phyloP scores from a whole-genome alignment of 2,329 filamentous ascomycete genomes.

The Penicillium brasilianum region DNA sequence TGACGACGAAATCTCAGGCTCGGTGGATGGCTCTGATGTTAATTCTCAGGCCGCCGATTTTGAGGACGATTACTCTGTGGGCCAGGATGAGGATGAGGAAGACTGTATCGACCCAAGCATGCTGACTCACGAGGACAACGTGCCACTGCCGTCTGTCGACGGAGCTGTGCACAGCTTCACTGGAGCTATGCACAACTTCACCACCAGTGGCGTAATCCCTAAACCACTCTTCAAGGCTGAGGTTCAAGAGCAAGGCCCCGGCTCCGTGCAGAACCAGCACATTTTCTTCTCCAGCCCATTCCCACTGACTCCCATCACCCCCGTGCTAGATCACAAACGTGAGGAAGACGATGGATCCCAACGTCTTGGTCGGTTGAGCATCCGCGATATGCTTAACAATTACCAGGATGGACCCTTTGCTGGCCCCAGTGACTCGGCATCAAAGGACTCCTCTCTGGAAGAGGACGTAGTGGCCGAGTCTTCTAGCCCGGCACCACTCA shows the following conservation, averaged over 20 bases:
- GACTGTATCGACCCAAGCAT: constrained; percentile 12
- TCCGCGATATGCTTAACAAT: constrained; percentile 16
- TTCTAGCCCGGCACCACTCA: constrained; percentile 19
- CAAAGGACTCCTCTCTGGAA: not conserved
- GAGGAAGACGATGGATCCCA: constrained; percentile 30
- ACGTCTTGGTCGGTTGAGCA: constrained; percentile 7
- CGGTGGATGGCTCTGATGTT: not conserved
- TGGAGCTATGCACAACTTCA: not conserved
- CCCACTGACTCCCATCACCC: constrained; percentile 5
- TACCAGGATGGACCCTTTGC: constrained; percentile 23
- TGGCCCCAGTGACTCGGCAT: not conserved
- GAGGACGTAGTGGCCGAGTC: not conserved
- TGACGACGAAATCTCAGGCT: not conserved
- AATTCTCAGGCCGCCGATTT: constrained; percentile 6
- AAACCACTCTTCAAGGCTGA: constrained; percentile 1
- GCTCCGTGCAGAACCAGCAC: not conserved
- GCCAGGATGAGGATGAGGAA: constrained; percentile 8
- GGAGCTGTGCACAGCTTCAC: not conserved
- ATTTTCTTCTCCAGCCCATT: not conserved
- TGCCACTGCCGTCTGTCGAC: not conserved
- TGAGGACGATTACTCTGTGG: not conserved
- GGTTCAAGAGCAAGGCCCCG: not conserved
- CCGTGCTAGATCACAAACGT: not conserved
- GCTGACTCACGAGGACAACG: not conserved
- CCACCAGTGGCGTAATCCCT: not conserved